A percentile compares a stretch with the other conserved stretches of the same genome.
Evolutionary conservation across 352 stramenopile species (phyloP).

Genomic region (Phytophthora syringae): DNA sequence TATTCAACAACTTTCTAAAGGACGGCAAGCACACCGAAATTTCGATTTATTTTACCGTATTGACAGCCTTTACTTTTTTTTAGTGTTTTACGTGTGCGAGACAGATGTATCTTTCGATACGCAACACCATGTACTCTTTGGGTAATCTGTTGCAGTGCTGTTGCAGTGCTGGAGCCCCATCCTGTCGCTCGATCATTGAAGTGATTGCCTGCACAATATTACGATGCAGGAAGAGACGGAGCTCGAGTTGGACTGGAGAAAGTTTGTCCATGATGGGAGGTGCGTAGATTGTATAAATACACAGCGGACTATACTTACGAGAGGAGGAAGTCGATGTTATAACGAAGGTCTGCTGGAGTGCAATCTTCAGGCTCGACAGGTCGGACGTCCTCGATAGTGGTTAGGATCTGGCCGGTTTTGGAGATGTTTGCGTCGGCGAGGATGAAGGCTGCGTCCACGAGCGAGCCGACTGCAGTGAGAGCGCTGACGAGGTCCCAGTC

Average conservation of each 20-base stretch:
- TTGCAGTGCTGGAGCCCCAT: conserved; percentile 23
- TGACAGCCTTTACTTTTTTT: too few relatives aligned
- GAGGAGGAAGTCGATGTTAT: conserved; percentile 52
- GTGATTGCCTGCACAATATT: conserved; percentile 7
- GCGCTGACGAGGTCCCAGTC: conserved; percentile 67
- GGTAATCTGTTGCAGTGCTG: too few relatives aligned
- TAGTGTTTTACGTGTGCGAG: background rate
- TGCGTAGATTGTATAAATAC: conserved; percentile 32
- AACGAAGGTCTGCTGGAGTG: conserved; percentile 29
- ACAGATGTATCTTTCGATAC: too few relatives aligned
- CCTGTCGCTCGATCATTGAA: conserved; percentile 20
- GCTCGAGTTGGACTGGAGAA: conserved; percentile 21
- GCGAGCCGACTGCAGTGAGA: conserved; percentile 45
- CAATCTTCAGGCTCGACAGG: conserved; percentile 4
- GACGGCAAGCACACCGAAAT: background rate
- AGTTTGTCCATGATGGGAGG: conserved; percentile 15
- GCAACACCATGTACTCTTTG: too few relatives aligned
- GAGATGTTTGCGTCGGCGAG: conserved; percentile 57
- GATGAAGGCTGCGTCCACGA: conserved; percentile 51
- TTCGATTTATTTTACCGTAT: conserved; percentile 23
- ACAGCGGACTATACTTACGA: conserved; percentile 29
- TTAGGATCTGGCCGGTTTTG: conserved; percentile 62
- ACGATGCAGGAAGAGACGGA: conserved; percentile 31
- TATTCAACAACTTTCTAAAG: too few relatives aligned
- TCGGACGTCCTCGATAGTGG: conserved; percentile 26